Evolutionary conservation across 805 yeast genomes (phyloP), one percentile per base, ranked within the genome.

Genomic region (Ogataea saltuana): DNA sequence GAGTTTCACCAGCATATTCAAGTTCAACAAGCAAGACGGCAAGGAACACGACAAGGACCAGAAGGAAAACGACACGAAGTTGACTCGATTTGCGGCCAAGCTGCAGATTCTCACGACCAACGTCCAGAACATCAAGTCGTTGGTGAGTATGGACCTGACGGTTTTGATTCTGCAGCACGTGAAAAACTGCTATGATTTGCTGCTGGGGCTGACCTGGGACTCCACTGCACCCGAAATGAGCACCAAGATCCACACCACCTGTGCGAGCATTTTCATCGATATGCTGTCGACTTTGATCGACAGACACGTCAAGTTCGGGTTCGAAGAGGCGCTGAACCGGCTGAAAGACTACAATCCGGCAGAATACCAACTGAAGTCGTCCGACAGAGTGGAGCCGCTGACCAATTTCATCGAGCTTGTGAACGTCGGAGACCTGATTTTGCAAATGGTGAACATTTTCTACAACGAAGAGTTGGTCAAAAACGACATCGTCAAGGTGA

Each of bases 401-500:
- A 84, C 84, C 0, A 79, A 86, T 33, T 91, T 93, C 55, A 85
- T 95, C 13, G 97, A 91, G 59, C 73, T 93, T 44, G 93, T 93
- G 26, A 93, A 90, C 54, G 82, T 88, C 46, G 97, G 97, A 4
- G 99, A 91, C 62, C 69, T 91, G 44, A 87, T 93, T 17, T 83
- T 88, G 55, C 97, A 91, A 60, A 88, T 91, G 95, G 68, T 90
- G 33, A 89, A 86, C 40, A 87, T 88, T 5, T 93, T 93, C 54
- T 91, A 88, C 65, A 85, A 85, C 54, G 90, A 87, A 60, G 98
- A 91, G 60, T 72, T 91, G 51, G 61, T 80, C 6, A 63, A 69
- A 41, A 69, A 61, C 21, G 71, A 75, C 28, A 72, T 88, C 17
- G 79, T 88, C 20, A 39, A 41, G 11, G 44, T 43, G 13, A 60